phyloP scores from a whole-genome alignment of 345 rosid species.

The Leavenworthia alabamica region DNA sequence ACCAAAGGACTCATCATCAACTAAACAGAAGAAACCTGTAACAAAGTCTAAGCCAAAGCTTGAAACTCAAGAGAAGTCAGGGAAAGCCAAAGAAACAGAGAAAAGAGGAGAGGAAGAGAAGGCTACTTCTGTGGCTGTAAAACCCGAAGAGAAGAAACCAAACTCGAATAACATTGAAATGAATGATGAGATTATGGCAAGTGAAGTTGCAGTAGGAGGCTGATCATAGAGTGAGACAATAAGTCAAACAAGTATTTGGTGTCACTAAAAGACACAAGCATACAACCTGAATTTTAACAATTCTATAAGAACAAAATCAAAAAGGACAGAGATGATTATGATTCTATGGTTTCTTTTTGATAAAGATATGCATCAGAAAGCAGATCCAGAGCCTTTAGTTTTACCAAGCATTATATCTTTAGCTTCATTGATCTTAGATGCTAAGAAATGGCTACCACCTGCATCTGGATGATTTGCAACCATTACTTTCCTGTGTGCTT shows the following conservation, averaged over 20 bases:
- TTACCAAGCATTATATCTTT: constrained; percentile 80
- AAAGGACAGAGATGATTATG: no score
- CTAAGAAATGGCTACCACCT: constrained; percentile 88
- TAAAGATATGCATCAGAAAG: constrained; percentile 51
- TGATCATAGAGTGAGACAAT: no score
- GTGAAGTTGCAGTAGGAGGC: constrained; percentile 59
- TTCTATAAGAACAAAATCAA: no score
- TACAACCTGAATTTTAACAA: no score
- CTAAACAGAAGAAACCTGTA: constrained; percentile 38
- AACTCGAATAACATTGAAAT: constrained; percentile 34
- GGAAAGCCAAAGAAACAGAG: constrained; percentile 12
- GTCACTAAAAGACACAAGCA: no score
- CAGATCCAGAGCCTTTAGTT: constrained; percentile 55
- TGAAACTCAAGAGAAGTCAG: constrained; percentile 32
- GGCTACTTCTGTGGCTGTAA: constrained; percentile 11
- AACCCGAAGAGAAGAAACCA: constrained; percentile 26
- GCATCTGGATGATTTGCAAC: constrained; percentile 93
- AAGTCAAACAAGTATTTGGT: no score
- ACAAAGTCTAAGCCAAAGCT: constrained; percentile 44
- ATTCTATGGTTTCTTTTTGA: no score
- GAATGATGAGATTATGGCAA: constrained; percentile 48
- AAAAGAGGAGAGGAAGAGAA: constrained; percentile 29
- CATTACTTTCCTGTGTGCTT: constrained; percentile 87
- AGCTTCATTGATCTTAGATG: constrained; percentile 90
- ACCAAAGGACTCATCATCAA: constrained; percentile 37